Conservation (phyloP, 148 eudicot species). For the Suaeda aralocaspica region DNA sequence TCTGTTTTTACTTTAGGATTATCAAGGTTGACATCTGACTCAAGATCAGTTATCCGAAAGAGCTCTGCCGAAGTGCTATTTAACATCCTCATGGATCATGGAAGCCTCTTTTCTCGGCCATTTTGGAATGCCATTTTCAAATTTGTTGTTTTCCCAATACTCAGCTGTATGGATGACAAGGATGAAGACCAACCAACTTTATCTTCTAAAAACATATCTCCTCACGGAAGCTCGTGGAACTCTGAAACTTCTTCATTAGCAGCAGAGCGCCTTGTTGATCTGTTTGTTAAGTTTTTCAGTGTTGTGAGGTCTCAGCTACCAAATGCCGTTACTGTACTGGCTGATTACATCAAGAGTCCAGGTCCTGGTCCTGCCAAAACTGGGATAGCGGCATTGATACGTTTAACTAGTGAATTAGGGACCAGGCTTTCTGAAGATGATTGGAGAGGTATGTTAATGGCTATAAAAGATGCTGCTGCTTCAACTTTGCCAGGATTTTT, state of each 20-base stretch:
- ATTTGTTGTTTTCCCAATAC: constrained; percentile 74
- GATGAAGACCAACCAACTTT: constrained; percentile 39
- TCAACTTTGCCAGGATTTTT: constrained; percentile 58
- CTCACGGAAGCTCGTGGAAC: constrained; percentile 57
- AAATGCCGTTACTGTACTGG: constrained; percentile 53
- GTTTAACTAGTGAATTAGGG: constrained; percentile 65
- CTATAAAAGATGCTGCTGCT: constrained; percentile 67
- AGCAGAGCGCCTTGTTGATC: constrained; percentile 69
- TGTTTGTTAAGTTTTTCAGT: constrained; percentile 59
- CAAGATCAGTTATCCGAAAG: constrained; percentile 85
- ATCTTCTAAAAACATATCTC: constrained; percentile 31
- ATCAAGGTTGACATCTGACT: constrained; percentile 80
- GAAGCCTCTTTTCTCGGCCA: constrained; percentile 69
- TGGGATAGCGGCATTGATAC: constrained; percentile 73
- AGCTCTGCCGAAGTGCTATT: constrained; percentile 93
- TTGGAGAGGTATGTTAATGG: constrained; percentile 70
- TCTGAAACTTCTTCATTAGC: constrained; percentile 73
- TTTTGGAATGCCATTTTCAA: constrained; percentile 74
- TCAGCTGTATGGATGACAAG: constrained; percentile 39
- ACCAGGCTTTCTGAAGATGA: constrained; percentile 70
- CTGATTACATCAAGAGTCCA: constrained; percentile 52
- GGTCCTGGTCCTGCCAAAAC: constrained; percentile 66
- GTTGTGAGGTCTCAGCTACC: constrained; percentile 62
- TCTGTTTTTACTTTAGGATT: constrained; percentile 47
- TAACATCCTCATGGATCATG: constrained; percentile 98